A percentile compares a stretch with the other conserved stretches of the same genome.
phyloP scores from a whole-genome alignment of 257 asterid genomes.

The Linaria vulgaris region DNA sequence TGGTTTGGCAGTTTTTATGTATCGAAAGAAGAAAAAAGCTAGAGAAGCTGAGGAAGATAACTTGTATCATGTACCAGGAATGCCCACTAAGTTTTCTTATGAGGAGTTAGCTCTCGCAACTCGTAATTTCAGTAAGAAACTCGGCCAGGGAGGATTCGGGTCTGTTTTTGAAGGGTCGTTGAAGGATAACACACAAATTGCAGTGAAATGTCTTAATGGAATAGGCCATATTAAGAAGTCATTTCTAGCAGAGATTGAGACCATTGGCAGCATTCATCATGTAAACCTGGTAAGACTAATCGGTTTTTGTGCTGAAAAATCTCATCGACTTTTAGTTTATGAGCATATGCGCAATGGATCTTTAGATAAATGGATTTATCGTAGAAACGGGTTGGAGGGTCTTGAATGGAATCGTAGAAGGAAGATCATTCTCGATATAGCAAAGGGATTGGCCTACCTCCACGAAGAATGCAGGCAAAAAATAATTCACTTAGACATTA shows the following conservation, averaged over 20 bases:
- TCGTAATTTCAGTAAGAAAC: conserved; percentile 22
- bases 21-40: not conserved
- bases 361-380: conserved; percentile 33
- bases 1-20: conserved; percentile 11
- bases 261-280: conserved; percentile 34
- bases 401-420: conserved; percentile 23
- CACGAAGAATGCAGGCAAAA: conserved; percentile 40
- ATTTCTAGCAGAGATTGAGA: conserved; percentile 33
- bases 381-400: not conserved
- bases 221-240: conserved; percentile 30
- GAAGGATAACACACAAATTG: conserved; percentile 25
- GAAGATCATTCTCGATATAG: conserved; percentile 29
- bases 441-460: conserved; percentile 36
- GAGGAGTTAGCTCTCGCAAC: conserved; percentile 26
- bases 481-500: conserved; percentile 38
- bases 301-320: conserved; percentile 35
- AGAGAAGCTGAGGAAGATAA: conserved; percentile 30
- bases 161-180: conserved; percentile 29
- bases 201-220: conserved; percentile 34
- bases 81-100: conserved; percentile 28
- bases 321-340: conserved; percentile 29
- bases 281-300: conserved; percentile 29
- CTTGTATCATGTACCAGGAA: conserved; percentile 29
- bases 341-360: conserved; percentile 34
- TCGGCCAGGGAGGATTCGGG: conserved; percentile 38